Conservation (phyloP, 1,139 yeast species). For the Pichia inconspicua region DNA sequence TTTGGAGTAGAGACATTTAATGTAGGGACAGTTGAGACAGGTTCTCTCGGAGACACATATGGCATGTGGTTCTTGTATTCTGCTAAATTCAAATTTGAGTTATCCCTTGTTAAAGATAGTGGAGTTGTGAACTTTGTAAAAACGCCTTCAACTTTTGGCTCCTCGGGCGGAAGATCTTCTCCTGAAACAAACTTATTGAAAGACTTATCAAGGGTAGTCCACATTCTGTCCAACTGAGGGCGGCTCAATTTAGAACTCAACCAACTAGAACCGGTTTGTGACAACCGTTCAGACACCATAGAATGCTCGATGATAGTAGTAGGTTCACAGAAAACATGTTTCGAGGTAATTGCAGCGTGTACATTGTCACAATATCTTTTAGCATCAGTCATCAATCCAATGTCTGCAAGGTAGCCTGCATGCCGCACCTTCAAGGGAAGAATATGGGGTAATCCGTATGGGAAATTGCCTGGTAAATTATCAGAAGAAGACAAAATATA, state of each 20-base stretch:
- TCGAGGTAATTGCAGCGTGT: constrained; percentile 35
- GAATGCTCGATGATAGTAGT: constrained; percentile 34
- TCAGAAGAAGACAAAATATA: constrained; percentile 35
- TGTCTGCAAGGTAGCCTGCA: constrained; percentile 58
- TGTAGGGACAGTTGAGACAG: background rate
- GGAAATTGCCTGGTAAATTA: constrained; percentile 25
- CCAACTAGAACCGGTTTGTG: constrained; percentile 36
- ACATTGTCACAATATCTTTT: constrained; percentile 53
- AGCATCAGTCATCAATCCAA: constrained; percentile 49
- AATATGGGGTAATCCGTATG: constrained; percentile 45
- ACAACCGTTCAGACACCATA: constrained; percentile 36
- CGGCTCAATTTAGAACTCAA: constrained; percentile 35
- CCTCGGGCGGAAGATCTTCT: constrained; percentile 41
- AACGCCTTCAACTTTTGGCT: constrained; percentile 41
- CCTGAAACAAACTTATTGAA: constrained; percentile 86
- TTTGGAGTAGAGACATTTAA: background rate
- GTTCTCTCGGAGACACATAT: background rate
- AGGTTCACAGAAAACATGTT: constrained; percentile 35
- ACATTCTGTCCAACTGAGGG: constrained; percentile 75
- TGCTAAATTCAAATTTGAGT: constrained; percentile 40
- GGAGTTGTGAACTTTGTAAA: constrained; percentile 67
- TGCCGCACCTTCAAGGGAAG: constrained; percentile 50
- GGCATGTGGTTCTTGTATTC: constrained; percentile 5
- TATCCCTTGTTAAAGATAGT: constrained; percentile 41
- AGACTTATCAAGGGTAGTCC: constrained; percentile 81